Evolutionary conservation across 768 basidiomycete species (phyloP), one percentile per base, ranked within the genome.

Genomic region (Megacollybia marginata): DNA sequence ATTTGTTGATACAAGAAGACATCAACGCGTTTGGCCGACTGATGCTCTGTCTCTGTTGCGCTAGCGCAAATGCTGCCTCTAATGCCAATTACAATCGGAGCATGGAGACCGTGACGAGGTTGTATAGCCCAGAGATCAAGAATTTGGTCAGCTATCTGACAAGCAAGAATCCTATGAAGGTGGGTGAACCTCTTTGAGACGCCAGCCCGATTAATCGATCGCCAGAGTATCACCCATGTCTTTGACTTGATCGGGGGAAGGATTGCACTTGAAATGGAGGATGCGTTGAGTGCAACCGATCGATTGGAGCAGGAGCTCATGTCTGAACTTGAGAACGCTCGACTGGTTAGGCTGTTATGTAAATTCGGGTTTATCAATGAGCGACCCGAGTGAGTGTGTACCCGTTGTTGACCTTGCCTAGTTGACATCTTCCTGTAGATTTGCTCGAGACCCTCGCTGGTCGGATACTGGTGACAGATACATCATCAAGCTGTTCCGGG

Each of bases 281-380:
- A 89, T 20, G 73, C 83, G n/a, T 75, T 90, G 48, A 95, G 93
- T 52, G 83, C 88, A 20, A 75, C 75, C 12, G 96, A 99, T 59
- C 71, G 77, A 32, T 69, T 97, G 15, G 93, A 98, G 62, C 72
- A 76, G 13, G 89, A 97, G 56, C 73, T 98, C 33, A 74, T 84
- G 67, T 78, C 84, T 36, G 95, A 98, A 62, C 73, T 98, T 18
- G 96, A 98, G 71, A 98, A 99, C 59, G 92, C 88, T 1, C 76
- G 96, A 23, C 73, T 98, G 9, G 88, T 97, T 31, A 76, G 96
- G 44, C 66, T 98, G 46, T 69, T 98, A 52, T 84, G 84, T 65
- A 99, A 98, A 69, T 85, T 99, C 57, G 92, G 92, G 0, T 98
- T 99, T 66, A 97, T 99, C 70, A 98, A 98, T 63, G 96, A 99